phyloP scores from a whole-genome alignment of 495 filamentous ascomycete genomes.

The Penicillium daleae region DNA sequence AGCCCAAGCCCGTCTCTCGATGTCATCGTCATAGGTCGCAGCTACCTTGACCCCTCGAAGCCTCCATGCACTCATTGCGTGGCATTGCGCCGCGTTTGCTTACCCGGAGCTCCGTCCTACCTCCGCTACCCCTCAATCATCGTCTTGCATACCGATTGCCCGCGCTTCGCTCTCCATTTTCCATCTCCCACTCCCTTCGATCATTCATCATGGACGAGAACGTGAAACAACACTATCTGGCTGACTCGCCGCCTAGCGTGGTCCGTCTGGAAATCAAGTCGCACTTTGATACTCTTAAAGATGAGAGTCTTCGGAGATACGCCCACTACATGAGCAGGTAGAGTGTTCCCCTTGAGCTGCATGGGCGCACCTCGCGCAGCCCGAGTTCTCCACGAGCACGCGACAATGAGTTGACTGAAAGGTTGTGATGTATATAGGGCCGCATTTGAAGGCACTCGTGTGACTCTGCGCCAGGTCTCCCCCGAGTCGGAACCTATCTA shows the following conservation, averaged over 20 bases:
- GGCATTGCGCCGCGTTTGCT: slow-evolving; percentile 39
- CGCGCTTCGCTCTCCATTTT: slow-evolving; percentile 21
- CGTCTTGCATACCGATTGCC: slow-evolving; percentile 17
- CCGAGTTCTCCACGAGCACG: background rate
- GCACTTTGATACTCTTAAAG: slow-evolving; percentile 82
- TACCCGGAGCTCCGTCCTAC: slow-evolving; percentile 36
- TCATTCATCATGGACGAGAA: slow-evolving; percentile 44
- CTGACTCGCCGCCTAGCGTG: slow-evolving; percentile 85
- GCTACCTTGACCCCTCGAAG: slow-evolving; percentile 12
- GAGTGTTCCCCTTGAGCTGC: slow-evolving; percentile 22
- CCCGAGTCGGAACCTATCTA: slow-evolving; percentile 90
- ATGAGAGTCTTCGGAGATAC: slow-evolving; percentile 73
- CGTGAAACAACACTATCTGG: slow-evolving; percentile 70
- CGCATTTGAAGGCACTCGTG: slow-evolving; percentile 79
- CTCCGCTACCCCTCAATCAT: slow-evolving; percentile 37
- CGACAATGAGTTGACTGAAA: slow-evolving; percentile 15
- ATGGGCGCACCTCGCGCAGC: background rate
- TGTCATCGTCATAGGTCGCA: slow-evolving; percentile 26
- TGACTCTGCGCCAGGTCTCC: slow-evolving; percentile 86
- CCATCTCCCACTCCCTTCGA: slow-evolving; percentile 17
- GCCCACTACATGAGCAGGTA: slow-evolving; percentile 91
- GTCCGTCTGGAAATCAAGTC: slow-evolving; percentile 84
- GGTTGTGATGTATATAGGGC: slow-evolving; percentile 57
- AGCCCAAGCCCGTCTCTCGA: slow-evolving; percentile 12
- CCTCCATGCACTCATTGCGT: slow-evolving; percentile 34